A percentile compares a stretch with the other conserved stretches of the same genome.
Evolutionary conservation across 768 basidiomycete species (phyloP).

Genomic region (Favolaschia claudopus): DNA sequence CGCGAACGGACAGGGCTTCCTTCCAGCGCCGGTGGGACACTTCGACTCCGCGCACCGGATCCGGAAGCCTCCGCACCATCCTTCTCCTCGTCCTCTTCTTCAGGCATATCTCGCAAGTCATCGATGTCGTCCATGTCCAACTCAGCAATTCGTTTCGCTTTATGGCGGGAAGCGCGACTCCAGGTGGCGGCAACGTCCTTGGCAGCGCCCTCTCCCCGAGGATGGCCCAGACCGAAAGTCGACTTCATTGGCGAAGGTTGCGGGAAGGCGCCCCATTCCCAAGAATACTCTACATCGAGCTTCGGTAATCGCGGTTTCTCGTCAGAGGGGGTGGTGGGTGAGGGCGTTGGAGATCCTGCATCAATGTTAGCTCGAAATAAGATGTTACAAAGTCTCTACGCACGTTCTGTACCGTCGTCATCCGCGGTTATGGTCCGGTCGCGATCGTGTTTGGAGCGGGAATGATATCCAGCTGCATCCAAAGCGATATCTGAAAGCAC

Average conservation of each 20-base stretch:
- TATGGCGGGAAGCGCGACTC: constrained; percentile 17
- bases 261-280: constrained; percentile 95
- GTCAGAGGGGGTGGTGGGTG: constrained; percentile 17
- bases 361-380: neutral
- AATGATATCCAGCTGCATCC: constrained; percentile 86
- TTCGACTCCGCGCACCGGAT: constrained; percentile 50
- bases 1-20: constrained; percentile 44
- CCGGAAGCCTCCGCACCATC: constrained; percentile 39
- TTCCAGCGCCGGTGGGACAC: constrained; percentile 62
- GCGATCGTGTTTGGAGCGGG: constrained; percentile 45
- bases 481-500: constrained; percentile 69
- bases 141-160: constrained; percentile 11
- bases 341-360: constrained; percentile 33
- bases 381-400: neutral
- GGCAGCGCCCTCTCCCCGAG: constrained; percentile 32
- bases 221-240: constrained; percentile 56
- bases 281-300: constrained; percentile 69
- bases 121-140: neutral
- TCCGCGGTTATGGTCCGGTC: constrained; percentile 51
- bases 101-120: constrained; percentile 18
- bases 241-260: constrained; percentile 73
- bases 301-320: constrained; percentile 9
- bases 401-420: constrained; percentile 22
- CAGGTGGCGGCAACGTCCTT: constrained; percentile 30
- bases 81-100: constrained; percentile 36